phyloP scores from a whole-genome alignment of 75 land plant genomes.

The Pinus tabuliformis region DNA sequence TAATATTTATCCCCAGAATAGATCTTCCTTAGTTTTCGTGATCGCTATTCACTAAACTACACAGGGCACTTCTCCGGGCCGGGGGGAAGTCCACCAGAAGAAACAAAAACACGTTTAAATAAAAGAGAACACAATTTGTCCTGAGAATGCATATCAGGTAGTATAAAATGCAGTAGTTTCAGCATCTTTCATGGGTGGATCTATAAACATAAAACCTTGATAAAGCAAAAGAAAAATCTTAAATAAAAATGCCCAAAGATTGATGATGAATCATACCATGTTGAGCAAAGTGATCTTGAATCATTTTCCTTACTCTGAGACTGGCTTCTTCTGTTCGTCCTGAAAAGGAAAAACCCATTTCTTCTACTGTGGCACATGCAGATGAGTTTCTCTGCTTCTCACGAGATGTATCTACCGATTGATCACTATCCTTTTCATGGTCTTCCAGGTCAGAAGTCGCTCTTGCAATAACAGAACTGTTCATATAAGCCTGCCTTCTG shows the following conservation, averaged over 20 bases:
- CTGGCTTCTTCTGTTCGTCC: constrained; percentile 34
- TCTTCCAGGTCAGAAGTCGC: neutral
- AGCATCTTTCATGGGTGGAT: too few species aligned
- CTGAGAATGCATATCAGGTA: too few species aligned
- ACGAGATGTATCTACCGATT: neutral
- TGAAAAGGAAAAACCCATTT: constrained; percentile 68
- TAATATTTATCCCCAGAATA: neutral
- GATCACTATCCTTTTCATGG: neutral
- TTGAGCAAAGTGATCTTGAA: constrained; percentile 44
- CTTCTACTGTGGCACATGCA: constrained; percentile 79
- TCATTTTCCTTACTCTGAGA: constrained; percentile 51
- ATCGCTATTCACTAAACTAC: neutral
- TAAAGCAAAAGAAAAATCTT: neutral
- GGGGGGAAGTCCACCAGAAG: neutral
- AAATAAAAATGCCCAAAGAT: neutral
- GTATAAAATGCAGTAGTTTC: too few species aligned
- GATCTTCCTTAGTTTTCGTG: neutral
- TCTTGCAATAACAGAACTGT: neutral
- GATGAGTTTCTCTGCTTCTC: constrained; percentile 9
- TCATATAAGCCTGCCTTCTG: neutral
- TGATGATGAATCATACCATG: constrained; percentile 42
- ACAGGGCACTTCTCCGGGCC: neutral
- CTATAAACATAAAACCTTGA: too few species aligned
- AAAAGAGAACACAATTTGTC: neutral
- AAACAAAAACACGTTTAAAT: neutral